Conservation (phyloP, 371 early-diverging fungal species). For the Quaeritorhiza haematococci region DNA sequence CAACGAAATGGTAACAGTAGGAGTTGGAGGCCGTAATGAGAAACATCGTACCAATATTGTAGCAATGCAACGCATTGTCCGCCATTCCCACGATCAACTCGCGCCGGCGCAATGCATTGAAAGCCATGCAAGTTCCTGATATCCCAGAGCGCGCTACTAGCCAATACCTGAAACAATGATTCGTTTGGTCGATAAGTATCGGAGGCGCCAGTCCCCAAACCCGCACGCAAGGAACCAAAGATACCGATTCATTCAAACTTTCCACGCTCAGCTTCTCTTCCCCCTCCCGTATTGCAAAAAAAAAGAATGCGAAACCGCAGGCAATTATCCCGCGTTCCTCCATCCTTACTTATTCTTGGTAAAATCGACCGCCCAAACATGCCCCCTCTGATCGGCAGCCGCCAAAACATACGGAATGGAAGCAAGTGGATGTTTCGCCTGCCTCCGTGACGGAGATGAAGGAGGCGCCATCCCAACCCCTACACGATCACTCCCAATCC, state of each 20-base stretch:
- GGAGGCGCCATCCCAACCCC: too few relatives aligned
- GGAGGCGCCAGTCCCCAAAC: neutral
- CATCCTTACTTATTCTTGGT: conserved; percentile 30
- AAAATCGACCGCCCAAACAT: conserved; percentile 36
- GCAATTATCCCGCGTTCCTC: neutral
- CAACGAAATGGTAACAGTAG: neutral
- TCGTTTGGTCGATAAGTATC: neutral
- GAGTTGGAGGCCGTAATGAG: neutral
- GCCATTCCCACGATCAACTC: conserved; percentile 41
- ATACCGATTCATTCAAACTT: neutral
- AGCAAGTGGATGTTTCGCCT: neutral
- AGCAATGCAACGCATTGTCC: conserved; percentile 40
- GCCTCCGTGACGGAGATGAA: neutral
- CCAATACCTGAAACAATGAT: conserved; percentile 27
- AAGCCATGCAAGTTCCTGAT: conserved; percentile 33
- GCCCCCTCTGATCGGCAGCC: conserved; percentile 41
- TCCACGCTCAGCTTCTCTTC: neutral
- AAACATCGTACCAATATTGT: conserved; percentile 41
- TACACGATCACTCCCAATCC: too few relatives aligned
- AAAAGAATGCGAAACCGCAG: neutral
- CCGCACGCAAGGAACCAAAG: neutral
- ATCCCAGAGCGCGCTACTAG: conserved; percentile 42
- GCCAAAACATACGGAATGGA: conserved; percentile 26
- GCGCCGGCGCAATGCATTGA: conserved; percentile 30
- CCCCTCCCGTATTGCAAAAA: neutral